Evolutionary conservation across 2,329 filamentous ascomycete genomes (phyloP).

Genomic region (Cadophora luteo-olivacea): DNA sequence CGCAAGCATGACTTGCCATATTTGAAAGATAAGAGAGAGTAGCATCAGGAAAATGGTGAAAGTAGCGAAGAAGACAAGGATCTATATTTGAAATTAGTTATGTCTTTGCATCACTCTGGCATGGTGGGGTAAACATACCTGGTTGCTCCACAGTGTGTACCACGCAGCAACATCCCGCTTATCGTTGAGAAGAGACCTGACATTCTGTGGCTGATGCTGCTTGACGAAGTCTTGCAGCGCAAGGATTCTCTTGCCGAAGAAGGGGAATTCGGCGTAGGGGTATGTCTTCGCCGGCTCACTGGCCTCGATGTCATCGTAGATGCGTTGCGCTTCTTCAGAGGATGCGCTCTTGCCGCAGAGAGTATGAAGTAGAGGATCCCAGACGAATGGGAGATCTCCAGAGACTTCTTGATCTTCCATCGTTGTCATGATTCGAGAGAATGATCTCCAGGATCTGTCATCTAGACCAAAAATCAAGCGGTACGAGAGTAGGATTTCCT

Average conservation of each 20-base stretch:
- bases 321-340: conserved; percentile 12
- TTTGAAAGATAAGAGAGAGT: conserved; percentile 16
- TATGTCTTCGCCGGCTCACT: conserved; percentile 7
- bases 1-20: conserved; percentile 20
- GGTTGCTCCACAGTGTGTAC: conserved; percentile 28
- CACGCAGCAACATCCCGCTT: conserved; percentile 22
- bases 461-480: conserved; percentile 36
- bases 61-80: conserved; percentile 16
- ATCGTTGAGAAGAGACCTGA: conserved; percentile 27
- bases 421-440: conserved; percentile 10
- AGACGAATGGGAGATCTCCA: conserved; percentile 1
- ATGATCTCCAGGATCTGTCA: conserved; percentile 5
- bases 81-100: neutral
- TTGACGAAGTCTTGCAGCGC: conserved; percentile 27
- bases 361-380: conserved; percentile 17
- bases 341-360: conserved; percentile 28
- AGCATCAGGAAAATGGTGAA: conserved; percentile 24
- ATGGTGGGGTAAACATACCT: neutral
- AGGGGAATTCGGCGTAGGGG: conserved; percentile 29
- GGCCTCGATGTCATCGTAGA: conserved; percentile 30
- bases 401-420: conserved; percentile 1
- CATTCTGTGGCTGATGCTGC: conserved; percentile 16
- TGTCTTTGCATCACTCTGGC: no score
- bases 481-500: conserved; percentile 23
- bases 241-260: conserved; percentile 28